Conservation (phyloP, 2,329 filamentous ascomycete species). For the Ciborinia camelliae region DNA sequence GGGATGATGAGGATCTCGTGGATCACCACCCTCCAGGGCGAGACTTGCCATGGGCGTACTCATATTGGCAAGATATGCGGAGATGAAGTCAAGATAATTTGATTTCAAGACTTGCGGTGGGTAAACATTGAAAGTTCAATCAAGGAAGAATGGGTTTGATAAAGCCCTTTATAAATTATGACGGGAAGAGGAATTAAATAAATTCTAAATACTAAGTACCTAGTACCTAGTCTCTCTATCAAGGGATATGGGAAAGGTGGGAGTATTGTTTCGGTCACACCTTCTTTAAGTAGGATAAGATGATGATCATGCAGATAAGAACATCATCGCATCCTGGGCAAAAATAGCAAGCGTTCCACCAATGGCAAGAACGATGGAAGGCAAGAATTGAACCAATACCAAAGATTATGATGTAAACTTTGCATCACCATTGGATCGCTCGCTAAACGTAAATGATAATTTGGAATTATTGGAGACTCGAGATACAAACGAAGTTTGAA, state of each 20-base stretch:
- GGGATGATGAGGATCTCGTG: constrained; percentile 27
- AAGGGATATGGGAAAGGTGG: neutral
- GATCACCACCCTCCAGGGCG: constrained; percentile 31
- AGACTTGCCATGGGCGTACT: constrained; percentile 22
- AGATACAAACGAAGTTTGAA: neutral
- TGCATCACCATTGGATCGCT: neutral
- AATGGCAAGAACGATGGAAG: neutral
- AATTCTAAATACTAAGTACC: neutral
- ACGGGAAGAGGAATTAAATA: neutral
- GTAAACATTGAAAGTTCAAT: neutral
- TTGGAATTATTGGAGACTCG: too few relatives aligned
- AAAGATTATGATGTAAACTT: neutral
- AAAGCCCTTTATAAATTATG: neutral
- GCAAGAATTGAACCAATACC: neutral
- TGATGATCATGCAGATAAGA: constrained; percentile 6
- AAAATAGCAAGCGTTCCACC: neutral
- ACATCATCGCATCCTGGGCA: neutral
- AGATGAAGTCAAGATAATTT: neutral
- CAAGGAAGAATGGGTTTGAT: neutral
- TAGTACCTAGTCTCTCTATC: too few relatives aligned
- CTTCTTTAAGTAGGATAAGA: constrained; percentile 6
- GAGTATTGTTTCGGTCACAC: neutral
- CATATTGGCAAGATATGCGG: constrained; percentile 22
- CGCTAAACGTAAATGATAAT: neutral
- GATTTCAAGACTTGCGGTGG: neutral